Evolutionary conservation across 805 yeast species (phyloP).

Genomic region (Pichia cephalocereana): DNA sequence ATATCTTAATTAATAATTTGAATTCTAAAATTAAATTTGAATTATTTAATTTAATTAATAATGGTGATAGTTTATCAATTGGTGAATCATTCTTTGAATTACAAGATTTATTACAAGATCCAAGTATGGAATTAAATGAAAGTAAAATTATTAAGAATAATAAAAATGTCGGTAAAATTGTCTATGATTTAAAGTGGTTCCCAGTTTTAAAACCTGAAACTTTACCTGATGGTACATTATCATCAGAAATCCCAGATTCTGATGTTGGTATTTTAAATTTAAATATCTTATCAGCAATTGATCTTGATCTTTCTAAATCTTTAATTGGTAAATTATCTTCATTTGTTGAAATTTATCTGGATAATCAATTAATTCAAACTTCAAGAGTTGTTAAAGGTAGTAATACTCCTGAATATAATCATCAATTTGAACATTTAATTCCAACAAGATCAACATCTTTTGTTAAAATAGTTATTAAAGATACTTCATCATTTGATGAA

Average conservation of each 20-base stretch:
- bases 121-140: conserved; percentile 32
- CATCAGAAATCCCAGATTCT: conserved; percentile 39
- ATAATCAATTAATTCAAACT: conserved; percentile 43
- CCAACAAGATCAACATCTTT: conserved; percentile 50
- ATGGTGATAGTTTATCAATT: conserved; percentile 44
- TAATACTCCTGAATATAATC: conserved; percentile 69
- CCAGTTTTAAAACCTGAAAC: conserved; percentile 33
- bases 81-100: conserved; percentile 48
- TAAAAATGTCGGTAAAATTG: conserved; percentile 47
- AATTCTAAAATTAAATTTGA: conserved; percentile 48
- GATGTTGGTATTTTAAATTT: conserved; percentile 69
- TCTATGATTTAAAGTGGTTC: conserved; percentile 47
- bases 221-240: conserved; percentile 41
- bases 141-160: conserved; percentile 41
- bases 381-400: conserved; percentile 56
- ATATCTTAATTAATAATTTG: conserved; percentile 46
- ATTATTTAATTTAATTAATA: conserved; percentile 42
- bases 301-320: conserved; percentile 45
- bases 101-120: conserved; percentile 50
- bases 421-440: conserved; percentile 50
- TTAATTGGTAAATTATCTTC: conserved; percentile 49
- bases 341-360: conserved; percentile 56
- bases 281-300: conserved; percentile 49
- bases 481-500: conserved; percentile 43
- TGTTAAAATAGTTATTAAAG: conserved; percentile 50